Percentiles rank a stretch among this genome's conserved stretches.
Evolutionary conservation across 1,139 yeast genomes (phyloP).

Genomic region (Blastobotrys proliferans): DNA sequence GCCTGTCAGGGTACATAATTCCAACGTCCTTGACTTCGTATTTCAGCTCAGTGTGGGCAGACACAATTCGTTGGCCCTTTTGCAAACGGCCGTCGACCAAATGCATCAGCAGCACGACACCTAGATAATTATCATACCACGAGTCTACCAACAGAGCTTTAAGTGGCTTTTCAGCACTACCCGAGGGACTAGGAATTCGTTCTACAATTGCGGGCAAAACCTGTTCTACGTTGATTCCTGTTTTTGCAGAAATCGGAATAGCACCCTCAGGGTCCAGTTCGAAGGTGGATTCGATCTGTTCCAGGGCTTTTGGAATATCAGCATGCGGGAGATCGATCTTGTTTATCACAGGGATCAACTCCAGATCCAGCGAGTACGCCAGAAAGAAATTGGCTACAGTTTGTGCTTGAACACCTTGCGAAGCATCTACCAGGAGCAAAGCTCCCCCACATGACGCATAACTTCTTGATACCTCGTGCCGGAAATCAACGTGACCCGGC

Average conservation of each 20-base stretch:
- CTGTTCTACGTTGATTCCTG: conserved; percentile 72
- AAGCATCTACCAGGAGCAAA: conserved; percentile 80
- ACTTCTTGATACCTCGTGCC: conserved; percentile 89
- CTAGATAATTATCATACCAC: conserved; percentile 92
- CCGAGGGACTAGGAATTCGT: conserved; percentile 70
- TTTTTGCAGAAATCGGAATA: conserved; percentile 86
- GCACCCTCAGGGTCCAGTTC: conserved; percentile 74
- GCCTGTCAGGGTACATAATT: conserved; percentile 86
- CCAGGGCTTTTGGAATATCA: conserved; percentile 73
- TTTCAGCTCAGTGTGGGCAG: conserved; percentile 70
- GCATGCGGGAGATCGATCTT: conserved; percentile 90
- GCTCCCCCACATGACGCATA: conserved; percentile 98
- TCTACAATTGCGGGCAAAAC: conserved; percentile 77
- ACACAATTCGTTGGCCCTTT: conserved; percentile 68
- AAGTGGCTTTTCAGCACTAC: conserved; percentile 52
- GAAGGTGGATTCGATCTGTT: conserved; percentile 78
- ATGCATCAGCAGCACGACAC: conserved; percentile 84
- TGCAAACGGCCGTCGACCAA: conserved; percentile 77
- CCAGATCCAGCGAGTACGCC: conserved; percentile 81
- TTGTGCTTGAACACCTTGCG: conserved; percentile 97
- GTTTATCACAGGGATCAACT: conserved; percentile 83
- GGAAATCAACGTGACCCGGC: conserved; percentile 96
- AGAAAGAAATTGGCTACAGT: conserved; percentile 92
- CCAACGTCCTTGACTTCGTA: conserved; percentile 93
- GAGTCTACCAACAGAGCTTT: conserved; percentile 86